A percentile compares a stretch with the other conserved stretches of the same genome.
Conservation (phyloP, 2,329 filamentous ascomycete genomes). For the Chrysosporium keratinophilum region DNA sequence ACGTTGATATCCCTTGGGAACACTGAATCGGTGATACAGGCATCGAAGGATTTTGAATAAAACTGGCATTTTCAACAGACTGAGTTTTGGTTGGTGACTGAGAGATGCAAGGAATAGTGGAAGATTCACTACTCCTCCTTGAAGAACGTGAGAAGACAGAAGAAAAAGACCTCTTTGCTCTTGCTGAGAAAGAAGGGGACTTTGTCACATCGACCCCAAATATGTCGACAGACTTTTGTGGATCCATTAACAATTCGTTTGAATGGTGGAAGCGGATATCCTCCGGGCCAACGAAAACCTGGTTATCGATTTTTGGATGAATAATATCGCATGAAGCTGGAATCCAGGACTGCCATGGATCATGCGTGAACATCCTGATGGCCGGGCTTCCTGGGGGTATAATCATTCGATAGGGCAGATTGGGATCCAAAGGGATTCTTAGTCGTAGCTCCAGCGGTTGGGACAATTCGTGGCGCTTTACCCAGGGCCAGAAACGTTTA, state of each 20-base stretch:
- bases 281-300: not conserved
- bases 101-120: not conserved
- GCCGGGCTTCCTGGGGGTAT: not conserved
- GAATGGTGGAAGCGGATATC: not conserved
- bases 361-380: not conserved
- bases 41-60: not conserved
- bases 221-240: not conserved
- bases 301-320: not conserved
- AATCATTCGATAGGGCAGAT: slow-evolving; percentile 1
- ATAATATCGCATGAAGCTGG: not conserved
- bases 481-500: slow-evolving; percentile 3
- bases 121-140: slow-evolving; percentile 4
- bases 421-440: slow-evolving; percentile 1
- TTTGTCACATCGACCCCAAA: not conserved
- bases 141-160: not conserved
- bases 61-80: not conserved
- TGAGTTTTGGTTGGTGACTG: not conserved
- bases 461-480: not conserved
- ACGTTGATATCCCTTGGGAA: not conserved
- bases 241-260: not conserved
- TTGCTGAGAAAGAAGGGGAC: not conserved
- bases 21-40: not conserved
- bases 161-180: not conserved
- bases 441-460: not conserved
- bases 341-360: not conserved